These are phyloP conservation scores for Rhizopus sp. DNA, from an alignment of 371 early-diverging fungal species.

Conservation along the genomic window DNA sequence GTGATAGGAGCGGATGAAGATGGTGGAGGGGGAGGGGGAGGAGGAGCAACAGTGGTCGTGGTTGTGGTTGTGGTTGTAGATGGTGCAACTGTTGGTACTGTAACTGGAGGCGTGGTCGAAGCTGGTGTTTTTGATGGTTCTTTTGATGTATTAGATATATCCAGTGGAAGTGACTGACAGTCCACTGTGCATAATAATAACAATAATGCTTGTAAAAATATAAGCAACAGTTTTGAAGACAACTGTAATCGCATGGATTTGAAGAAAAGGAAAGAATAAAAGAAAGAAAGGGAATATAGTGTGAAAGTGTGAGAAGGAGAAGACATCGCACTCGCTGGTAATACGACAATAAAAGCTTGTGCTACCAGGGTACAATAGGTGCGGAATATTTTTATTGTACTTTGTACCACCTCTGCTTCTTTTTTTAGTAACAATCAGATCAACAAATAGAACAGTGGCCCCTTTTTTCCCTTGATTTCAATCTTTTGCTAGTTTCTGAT, in stretches of 20 bases:
- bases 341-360: conserved; percentile 1
- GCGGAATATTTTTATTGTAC: not conserved
- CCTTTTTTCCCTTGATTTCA: too few species aligned
- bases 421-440: too few species aligned
- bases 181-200: not conserved
- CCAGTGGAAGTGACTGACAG: not conserved
- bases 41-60: not conserved
- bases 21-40: not conserved
- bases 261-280: not conserved
- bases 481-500: too few species aligned
- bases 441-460: too few species aligned
- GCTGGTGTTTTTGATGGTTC: not conserved
- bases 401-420: too few species aligned
- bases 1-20: not conserved
- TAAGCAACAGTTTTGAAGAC: not conserved
- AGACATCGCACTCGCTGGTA: not conserved
- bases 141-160: not conserved
- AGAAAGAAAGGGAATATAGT: not conserved
- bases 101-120: not conserved
- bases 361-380: not conserved
- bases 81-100: not conserved
- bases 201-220: not conserved
- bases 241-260: not conserved
- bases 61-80: not conserved
- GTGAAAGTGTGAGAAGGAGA: conserved; percentile 1